Base-by-base conservation (phyloP, 2,329 filamentous ascomycete genomes). In the Chalara sp. region DNA sequence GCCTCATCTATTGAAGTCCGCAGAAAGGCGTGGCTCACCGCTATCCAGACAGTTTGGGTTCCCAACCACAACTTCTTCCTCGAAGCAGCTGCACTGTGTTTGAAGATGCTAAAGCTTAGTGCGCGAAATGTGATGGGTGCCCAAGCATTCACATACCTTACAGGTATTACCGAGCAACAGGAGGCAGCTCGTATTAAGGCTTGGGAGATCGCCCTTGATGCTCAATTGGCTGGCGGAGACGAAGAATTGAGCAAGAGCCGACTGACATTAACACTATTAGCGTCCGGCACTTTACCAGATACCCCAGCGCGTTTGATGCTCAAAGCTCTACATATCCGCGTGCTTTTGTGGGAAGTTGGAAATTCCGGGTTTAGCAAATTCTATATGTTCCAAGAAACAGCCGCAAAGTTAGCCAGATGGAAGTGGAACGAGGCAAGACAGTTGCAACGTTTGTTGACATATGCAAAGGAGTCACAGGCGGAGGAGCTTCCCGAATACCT, bases 171-270 rank as follows among this genome's bases (percentile, higher is more conserved):
- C 1, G 83, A 86, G 58, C 89, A 96, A 52, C 85, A 95, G 66
- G 92, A 96, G 67, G 81, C 79, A 47, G 91, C 89, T 6, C 81
- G 92, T 31, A 79, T 95, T 61, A 93, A 95, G 70, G 89, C 90
- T 0, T 97, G 92, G 92, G 80, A 86, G 33, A 96, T 96, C 62
- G 91, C 91, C 11, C 79, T 96, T 49, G 92, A 97, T 67, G 90
- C 92, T 30, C 92, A 96, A 67, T 77, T 97, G 21, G 89, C 89
- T 7, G 92, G 92, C 41, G 91, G 92, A 11, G 92, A 96, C 67
- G 80, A 85, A 6, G 88, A 95, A 66, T 87, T 96, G 59, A 95
- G 86, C 73, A 90, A 87, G 68, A 90, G 88, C 67, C 83, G 92
- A 46, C 76, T 96, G 32, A 80, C 92, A 0, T 74, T 96, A 46